Percentiles rank a stretch among this genome's conserved stretches.
Evolutionary conservation across 352 stramenopile genomes (phyloP).

Genomic region (Phytophthora constricta): DNA sequence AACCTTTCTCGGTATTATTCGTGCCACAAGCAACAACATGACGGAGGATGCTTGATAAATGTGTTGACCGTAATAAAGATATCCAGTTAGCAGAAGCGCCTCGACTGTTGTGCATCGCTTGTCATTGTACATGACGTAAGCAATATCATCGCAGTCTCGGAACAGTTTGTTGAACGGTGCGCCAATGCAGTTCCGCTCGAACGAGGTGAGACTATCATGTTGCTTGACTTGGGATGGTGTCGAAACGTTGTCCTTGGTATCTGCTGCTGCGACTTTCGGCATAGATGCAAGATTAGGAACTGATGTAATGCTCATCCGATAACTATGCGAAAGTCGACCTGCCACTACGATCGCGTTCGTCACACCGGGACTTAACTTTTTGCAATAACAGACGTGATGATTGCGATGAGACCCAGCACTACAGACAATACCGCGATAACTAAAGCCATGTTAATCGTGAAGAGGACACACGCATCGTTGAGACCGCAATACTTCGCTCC

Average conservation of each 20-base stretch:
- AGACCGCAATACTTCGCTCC: conserved; percentile 25
- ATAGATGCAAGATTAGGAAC: neutral
- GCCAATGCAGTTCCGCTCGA: conserved; percentile 24
- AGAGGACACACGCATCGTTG: conserved; percentile 32
- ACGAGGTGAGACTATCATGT: conserved; percentile 6
- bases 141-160: conserved; percentile 24
- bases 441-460: conserved; percentile 21
- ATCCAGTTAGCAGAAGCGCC: conserved; percentile 25
- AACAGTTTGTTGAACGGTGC: conserved; percentile 16
- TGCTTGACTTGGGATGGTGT: neutral
- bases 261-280: neutral
- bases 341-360: neutral
- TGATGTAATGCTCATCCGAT: neutral
- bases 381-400: conserved; percentile 3
- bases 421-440: conserved; percentile 10
- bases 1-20: conserved; percentile 18
- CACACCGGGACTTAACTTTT: conserved; percentile 5
- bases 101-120: conserved; percentile 16
- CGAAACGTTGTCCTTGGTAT: neutral
- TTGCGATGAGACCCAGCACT: conserved; percentile 1
- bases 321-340: neutral
- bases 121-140: conserved; percentile 15
- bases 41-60: conserved; percentile 25
- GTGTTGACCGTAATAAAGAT: conserved; percentile 22
- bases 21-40: conserved; percentile 15